Evolutionary conservation across 129 eudicot genomes (phyloP).

Genomic region (Centaurea solstitialis): DNA sequence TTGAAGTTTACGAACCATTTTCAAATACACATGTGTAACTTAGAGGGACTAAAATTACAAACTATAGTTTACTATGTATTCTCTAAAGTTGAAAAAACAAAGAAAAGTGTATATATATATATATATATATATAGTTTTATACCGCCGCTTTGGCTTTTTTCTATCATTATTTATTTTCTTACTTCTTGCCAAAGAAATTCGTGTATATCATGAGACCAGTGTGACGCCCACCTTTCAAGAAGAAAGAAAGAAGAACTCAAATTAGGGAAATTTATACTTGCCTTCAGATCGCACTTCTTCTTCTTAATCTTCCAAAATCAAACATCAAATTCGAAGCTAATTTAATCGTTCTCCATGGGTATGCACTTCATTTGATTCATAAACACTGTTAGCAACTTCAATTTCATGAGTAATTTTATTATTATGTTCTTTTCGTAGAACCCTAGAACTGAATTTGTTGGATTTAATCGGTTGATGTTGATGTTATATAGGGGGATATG

Average conservation of each 20-base stretch:
- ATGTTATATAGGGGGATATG: background rate
- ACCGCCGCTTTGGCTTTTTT: constrained; percentile 16
- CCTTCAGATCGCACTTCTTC: constrained; percentile 25
- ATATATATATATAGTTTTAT: too few species aligned
- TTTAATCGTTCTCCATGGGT: constrained; percentile 21
- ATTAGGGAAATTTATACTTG: constrained; percentile 11
- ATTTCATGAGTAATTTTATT: background rate
- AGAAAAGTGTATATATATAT: background rate
- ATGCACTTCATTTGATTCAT: constrained; percentile 5
- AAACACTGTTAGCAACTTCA: background rate
- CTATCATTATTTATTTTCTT: background rate
- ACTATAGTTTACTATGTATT: too few species aligned
- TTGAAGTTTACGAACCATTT: too few species aligned
- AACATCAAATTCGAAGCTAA: constrained; percentile 19
- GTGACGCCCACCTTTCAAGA: constrained; percentile 38
- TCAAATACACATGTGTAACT: too few species aligned
- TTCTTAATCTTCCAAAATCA: constrained; percentile 24
- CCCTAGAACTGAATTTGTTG: constrained; percentile 21
- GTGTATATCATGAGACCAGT: constrained; percentile 10
- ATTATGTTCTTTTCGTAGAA: constrained; percentile 3
- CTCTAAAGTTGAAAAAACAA: background rate
- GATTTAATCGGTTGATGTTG: constrained; percentile 15
- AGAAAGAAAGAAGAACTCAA: too few species aligned
- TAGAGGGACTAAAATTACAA: too few species aligned
- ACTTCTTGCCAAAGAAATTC: constrained; percentile 26